A percentile compares a stretch with the other conserved stretches of the same genome.
Conservation (phyloP, 2,329 filamentous ascomycete species). For the Atkinsonella hypoxylon region DNA sequence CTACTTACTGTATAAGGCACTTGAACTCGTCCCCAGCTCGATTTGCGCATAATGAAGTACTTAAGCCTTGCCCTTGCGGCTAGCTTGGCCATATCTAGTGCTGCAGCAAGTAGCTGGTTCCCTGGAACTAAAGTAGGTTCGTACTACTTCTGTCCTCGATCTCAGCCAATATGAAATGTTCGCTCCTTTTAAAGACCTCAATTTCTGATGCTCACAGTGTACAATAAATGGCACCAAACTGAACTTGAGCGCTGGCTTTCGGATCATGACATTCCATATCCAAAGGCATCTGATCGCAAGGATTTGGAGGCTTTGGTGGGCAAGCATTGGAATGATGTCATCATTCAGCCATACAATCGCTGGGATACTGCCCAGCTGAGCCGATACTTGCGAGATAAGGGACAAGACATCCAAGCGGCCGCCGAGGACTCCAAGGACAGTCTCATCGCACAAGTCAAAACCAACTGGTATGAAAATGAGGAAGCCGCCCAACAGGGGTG, state of each 20-base stretch:
- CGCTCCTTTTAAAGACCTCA: not conserved
- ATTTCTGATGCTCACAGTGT: slow-evolving; percentile 42
- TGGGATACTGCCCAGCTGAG: slow-evolving; percentile 63
- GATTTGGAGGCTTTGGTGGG: slow-evolving; percentile 87
- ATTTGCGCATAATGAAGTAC: slow-evolving; percentile 58
- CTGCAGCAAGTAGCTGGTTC: slow-evolving; percentile 72
- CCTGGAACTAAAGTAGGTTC: slow-evolving; percentile 61
- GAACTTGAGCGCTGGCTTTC: slow-evolving; percentile 95
- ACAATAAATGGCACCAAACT: slow-evolving; percentile 98
- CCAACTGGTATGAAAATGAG: slow-evolving; percentile 66
- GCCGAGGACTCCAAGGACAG: slow-evolving; percentile 57
- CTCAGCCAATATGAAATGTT: not conserved
- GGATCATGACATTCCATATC: slow-evolving; percentile 83
- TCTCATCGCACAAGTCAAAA: slow-evolving; percentile 57
- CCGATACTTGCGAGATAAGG: slow-evolving; percentile 58
- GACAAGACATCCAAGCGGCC: slow-evolving; percentile 54
- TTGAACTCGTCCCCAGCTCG: not conserved
- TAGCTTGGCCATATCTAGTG: slow-evolving; percentile 58
- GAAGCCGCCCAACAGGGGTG: slow-evolving; percentile 65
- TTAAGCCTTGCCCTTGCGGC: slow-evolving; percentile 57
- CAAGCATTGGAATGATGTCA: slow-evolving; percentile 74
- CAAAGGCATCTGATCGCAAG: slow-evolving; percentile 81
- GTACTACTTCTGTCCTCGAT: slow-evolving; percentile 17
- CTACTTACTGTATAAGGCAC: not conserved
- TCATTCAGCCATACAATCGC: slow-evolving; percentile 61